A percentile compares a stretch with the other conserved stretches of the same genome.
phyloP scores from a whole-genome alignment of 306 rosid genomes.

The Prunus mume region DNA sequence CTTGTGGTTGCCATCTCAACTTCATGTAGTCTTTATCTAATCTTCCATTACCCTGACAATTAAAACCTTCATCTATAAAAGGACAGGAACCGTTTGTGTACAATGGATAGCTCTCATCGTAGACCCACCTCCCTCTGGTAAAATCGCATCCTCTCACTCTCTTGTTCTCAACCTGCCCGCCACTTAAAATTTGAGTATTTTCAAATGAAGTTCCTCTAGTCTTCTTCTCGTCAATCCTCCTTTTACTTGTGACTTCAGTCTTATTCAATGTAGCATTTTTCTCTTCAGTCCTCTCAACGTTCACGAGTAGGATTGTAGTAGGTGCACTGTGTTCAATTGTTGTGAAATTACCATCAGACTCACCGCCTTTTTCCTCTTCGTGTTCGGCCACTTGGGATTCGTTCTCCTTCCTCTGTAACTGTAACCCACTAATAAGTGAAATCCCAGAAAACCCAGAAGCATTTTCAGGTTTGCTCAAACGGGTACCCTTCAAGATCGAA shows the following conservation, averaged over 20 bases:
- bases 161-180: constrained; percentile 29
- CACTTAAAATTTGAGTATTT: constrained; percentile 23
- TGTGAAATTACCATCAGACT: constrained; percentile 28
- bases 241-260: constrained; percentile 8
- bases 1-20: constrained; percentile 85
- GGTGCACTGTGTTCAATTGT: constrained; percentile 18
- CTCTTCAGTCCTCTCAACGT: constrained; percentile 12
- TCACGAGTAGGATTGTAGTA: constrained; percentile 22
- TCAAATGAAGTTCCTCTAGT: background rate
- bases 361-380: constrained; percentile 22
- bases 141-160: constrained; percentile 56
- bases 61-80: constrained; percentile 88
- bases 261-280: constrained; percentile 13
- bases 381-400: constrained; percentile 29
- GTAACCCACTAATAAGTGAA: constrained; percentile 24
- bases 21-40: constrained; percentile 60
- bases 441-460: constrained; percentile 32
- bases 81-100: constrained; percentile 67
- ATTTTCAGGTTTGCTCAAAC: constrained; percentile 33
- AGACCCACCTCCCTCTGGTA: constrained; percentile 74
- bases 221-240: constrained; percentile 13
- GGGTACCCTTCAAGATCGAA: constrained; percentile 41
- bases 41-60: constrained; percentile 88
- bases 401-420: constrained; percentile 14
- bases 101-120: constrained; percentile 68